Evolutionary conservation across 1,139 yeast genomes (phyloP).

Genomic region (Chernovozyma aurita): DNA sequence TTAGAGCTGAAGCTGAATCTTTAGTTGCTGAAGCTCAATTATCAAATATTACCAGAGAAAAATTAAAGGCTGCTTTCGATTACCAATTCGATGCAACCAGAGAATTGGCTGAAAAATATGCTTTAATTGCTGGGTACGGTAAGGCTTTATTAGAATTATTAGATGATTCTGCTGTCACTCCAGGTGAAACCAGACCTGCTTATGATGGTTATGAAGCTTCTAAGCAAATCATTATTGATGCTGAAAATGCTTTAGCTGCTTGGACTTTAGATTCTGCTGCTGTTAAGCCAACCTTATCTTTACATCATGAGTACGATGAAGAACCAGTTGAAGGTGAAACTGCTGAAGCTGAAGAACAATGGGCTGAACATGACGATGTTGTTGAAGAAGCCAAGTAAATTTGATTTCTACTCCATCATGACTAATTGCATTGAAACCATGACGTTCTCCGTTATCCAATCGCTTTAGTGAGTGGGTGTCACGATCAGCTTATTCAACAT

Average conservation of each 20-base stretch:
- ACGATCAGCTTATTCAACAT: no score
- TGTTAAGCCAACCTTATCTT: slow-evolving; percentile 89
- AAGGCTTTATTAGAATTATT: slow-evolving; percentile 92
- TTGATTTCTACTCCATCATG: not conserved
- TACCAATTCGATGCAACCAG: slow-evolving; percentile 95
- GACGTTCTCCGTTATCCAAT: no score
- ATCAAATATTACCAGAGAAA: slow-evolving; percentile 95
- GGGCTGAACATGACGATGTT: slow-evolving; percentile 37
- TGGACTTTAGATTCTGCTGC: slow-evolving; percentile 97
- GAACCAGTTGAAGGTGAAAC: slow-evolving; percentile 57
- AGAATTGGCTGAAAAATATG: slow-evolving; percentile 94
- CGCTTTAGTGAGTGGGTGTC: no score
- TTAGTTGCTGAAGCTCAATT: slow-evolving; percentile 98
- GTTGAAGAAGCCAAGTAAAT: slow-evolving; percentile 10
- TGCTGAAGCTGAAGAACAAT: slow-evolving; percentile 44
- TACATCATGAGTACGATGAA: slow-evolving; percentile 72
- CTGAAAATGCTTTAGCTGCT: slow-evolving; percentile 90
- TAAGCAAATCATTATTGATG: slow-evolving; percentile 94
- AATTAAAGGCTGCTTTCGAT: slow-evolving; percentile 94
- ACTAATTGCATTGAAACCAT: no score
- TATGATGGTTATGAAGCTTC: slow-evolving; percentile 98
- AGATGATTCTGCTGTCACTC: slow-evolving; percentile 96
- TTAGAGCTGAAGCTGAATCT: slow-evolving; percentile 98
- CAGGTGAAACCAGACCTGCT: slow-evolving; percentile 98
- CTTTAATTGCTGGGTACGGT: slow-evolving; percentile 97